Percentiles rank a stretch among this genome's conserved stretches.
Conservation (phyloP, 2,329 filamentous ascomycete genomes). For the Fusarium robinianum region DNA sequence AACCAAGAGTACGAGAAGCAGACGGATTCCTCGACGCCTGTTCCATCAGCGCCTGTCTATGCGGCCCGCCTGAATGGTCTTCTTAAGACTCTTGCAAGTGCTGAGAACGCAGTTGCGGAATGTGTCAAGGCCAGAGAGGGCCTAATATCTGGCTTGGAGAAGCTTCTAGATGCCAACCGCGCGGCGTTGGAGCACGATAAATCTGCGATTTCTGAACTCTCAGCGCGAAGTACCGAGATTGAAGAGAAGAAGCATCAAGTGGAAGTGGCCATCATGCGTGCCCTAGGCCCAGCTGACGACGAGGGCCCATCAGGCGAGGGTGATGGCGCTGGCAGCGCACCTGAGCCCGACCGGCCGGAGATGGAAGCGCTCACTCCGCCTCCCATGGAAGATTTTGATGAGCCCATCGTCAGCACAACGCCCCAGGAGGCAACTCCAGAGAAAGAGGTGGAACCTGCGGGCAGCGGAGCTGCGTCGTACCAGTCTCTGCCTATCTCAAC, state of each 20-base stretch:
- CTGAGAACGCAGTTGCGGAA: constrained; percentile 86
- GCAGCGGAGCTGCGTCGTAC: constrained; percentile 51
- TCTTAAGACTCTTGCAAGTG: constrained; percentile 85
- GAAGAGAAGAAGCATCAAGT: constrained; percentile 86
- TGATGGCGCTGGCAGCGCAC: constrained; percentile 50
- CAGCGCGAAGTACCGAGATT: constrained; percentile 69
- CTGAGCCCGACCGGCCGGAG: constrained; percentile 74
- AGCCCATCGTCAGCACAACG: constrained; percentile 28
- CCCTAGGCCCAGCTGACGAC: constrained; percentile 66
- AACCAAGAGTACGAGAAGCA: constrained; percentile 84
- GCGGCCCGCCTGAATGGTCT: constrained; percentile 87
- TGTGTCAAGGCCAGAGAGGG: constrained; percentile 83
- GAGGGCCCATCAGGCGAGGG: constrained; percentile 53
- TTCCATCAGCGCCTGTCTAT: constrained; percentile 85
- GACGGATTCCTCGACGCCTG: constrained; percentile 68
- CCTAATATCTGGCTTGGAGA: constrained; percentile 80
- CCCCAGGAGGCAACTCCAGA: constrained; percentile 26
- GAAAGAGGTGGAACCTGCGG: constrained; percentile 33
- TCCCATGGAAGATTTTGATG: constrained; percentile 52
- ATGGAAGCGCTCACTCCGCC: constrained; percentile 89
- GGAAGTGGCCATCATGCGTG: constrained; percentile 88
- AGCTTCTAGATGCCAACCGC: constrained; percentile 75
- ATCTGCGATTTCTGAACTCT: constrained; percentile 64
- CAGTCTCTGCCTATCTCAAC: constrained; percentile 54
- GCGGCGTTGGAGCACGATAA: constrained; percentile 72